Base-by-base conservation (phyloP, 192 early-diverging fungal genomes). In the Umbelopsis sp. region DNA sequence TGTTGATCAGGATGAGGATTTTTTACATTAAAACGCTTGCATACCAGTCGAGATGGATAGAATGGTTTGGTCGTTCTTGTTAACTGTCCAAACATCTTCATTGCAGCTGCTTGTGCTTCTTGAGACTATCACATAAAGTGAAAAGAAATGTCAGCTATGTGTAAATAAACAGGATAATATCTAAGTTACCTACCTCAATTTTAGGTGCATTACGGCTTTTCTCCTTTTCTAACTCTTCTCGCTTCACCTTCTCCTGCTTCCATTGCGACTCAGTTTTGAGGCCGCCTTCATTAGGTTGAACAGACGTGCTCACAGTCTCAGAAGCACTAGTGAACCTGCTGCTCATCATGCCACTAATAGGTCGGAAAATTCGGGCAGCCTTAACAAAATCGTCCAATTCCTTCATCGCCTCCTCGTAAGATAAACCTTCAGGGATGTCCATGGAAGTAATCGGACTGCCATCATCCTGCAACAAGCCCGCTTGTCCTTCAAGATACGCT, bases 21-120 rank as follows among this genome's bases (percentile, higher is more conserved):
- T 7, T 85, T 74, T 9, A 95, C 84, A 75, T 88, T 89, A 71
- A 95, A 93, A 11, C 92, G 82, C 64, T 93, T 93, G 76, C 92
- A 95, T 0, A 92, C 73, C 18, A 93, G 85, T 37, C 84, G 84
- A 18, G 71, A 76, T 6, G 93, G 93, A 58, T 86, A 86, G 73
- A 91, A 94, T 20, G 82, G 80, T 23, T 66, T 68, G 15, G 37
- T 70, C 0, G 81, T 78, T 4, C 93, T 82, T 5, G 91, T 93
- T 12, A 87, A 64, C 1, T 77, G 65, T 25, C 93, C 91, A 84
- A 92, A 93, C 85, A 90, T 89, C 0, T 85, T 84, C 84, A 85
- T 82, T 10, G 79, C 75, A 2, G 87, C 87, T 20, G 84, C 84
- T 27, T 82, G 74, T 48, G 80, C 81, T 55, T 78, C 68, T 66